Evolutionary conservation across 805 yeast genomes (phyloP).

Genomic region (Wickerhamiella slavikovae): DNA sequence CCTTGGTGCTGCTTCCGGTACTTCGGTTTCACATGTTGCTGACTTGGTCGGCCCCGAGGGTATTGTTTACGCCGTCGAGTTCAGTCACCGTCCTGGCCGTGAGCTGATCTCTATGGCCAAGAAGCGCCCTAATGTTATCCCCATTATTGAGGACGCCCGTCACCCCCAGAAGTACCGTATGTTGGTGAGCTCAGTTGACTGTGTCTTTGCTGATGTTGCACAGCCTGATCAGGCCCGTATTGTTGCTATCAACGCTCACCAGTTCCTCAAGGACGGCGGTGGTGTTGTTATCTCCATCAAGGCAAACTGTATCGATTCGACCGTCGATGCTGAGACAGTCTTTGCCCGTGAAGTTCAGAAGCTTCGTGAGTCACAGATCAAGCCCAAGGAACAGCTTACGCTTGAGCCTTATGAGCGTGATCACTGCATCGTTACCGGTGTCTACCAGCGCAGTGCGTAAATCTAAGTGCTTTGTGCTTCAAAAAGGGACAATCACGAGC

Average conservation of each 20-base stretch:
- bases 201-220: conserved; percentile 97
- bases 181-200: conserved; percentile 97
- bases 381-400: conserved; percentile 95
- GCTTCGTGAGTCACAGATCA: conserved; percentile 94
- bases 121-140: conserved; percentile 98
- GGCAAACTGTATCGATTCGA: conserved; percentile 99
- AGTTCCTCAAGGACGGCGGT: conserved; percentile 96
- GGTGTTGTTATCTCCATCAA: conserved; percentile 96
- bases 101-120: conserved; percentile 98
- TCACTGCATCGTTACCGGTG: conserved; percentile 96
- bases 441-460: conserved; percentile 68
- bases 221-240: conserved; percentile 99
- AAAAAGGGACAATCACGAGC: not conserved
- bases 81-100: conserved; percentile 99
- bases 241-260: conserved; percentile 92
- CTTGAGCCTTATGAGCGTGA: conserved; percentile 99
- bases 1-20: conserved; percentile 98
- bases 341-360: conserved; percentile 99
- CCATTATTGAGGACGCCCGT: conserved; percentile 98
- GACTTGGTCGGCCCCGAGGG: conserved; percentile 99
- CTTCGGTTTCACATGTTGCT: conserved; percentile 94
- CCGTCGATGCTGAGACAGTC: conserved; percentile 98
- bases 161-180: conserved; percentile 99
- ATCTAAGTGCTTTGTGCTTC: too few relatives aligned
- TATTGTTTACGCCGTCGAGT: conserved; percentile 95